A percentile compares a stretch with the other conserved stretches of the same genome.
Evolutionary conservation across 2,329 filamentous ascomycete species (phyloP).

Genomic region (Achaetomium macrosporum): DNA sequence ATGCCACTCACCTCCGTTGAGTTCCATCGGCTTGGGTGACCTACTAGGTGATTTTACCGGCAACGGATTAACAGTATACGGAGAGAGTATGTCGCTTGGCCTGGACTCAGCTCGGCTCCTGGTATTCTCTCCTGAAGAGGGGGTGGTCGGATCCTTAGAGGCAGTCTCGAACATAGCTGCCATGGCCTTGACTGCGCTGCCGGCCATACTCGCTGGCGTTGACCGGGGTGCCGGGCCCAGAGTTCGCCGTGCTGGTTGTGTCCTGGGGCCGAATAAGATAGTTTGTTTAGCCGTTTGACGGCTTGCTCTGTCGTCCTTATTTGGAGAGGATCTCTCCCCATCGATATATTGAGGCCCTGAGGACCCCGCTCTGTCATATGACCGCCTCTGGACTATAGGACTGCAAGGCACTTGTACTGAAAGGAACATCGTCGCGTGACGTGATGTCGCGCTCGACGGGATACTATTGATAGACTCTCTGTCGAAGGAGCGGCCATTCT

Average conservation of each 20-base stretch:
- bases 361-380: too few relatives aligned
- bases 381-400: too few relatives aligned
- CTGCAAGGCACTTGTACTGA: not conserved
- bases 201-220: slow-evolving; percentile 20
- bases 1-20: not conserved
- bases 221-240: slow-evolving; percentile 4
- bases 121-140: slow-evolving; percentile 8
- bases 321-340: too few relatives aligned
- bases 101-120: slow-evolving; percentile 14
- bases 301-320: too few relatives aligned
- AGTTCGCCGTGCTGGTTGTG: not conserved
- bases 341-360: too few relatives aligned
- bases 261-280: not conserved
- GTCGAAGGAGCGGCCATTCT: not conserved
- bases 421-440: not conserved
- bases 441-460: not conserved
- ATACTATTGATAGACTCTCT: not conserved
- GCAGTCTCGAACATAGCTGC: slow-evolving; percentile 46
- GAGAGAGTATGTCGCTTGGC: slow-evolving; percentile 22
- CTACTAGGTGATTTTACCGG: slow-evolving; percentile 1
- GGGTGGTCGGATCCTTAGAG: slow-evolving; percentile 20
- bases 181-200: slow-evolving; percentile 43
- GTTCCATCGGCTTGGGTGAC: not conserved
- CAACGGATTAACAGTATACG: slow-evolving; percentile 23
- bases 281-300: not conserved